Base-by-base conservation (phyloP, 306 rosid species). In the Clitoria ternatea region DNA sequence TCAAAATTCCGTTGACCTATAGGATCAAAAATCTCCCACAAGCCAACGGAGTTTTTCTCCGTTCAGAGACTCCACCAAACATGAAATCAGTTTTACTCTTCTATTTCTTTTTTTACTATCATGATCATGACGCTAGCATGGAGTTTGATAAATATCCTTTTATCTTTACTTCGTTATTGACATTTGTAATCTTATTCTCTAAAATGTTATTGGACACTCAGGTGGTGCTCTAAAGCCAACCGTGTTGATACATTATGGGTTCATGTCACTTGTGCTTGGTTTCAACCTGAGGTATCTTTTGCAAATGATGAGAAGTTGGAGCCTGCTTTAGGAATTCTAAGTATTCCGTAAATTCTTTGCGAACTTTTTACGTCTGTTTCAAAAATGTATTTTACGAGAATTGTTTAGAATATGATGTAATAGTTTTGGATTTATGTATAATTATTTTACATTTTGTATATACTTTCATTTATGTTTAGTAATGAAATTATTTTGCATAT, bases 171-270 rank as follows among this genome's bases (percentile, higher is more conserved):
- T 29, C 29, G 61, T 60, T 54, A 26, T 74, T 56, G 37, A 60
- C 61, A 37, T 61, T 42, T 79, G 64, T 49, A 50, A 44, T 61
- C 67, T 73, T 50, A 23, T 22, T 45, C 42, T 68, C 68, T 80
- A 39, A 78, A 37, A 23, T 66, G 59, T 69, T 70, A 47, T 78
- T 39, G 45, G 49, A 54, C 36, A 55, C 59, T 45, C 80, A 92
- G 98, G 98, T 40, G 98, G 98, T 73, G 98, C 98, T 68, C 66
- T 92, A 66, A 92, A 92, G 85, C 98, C 98, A 35, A 89, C 98
- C 10, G 92, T 82, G 82, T 87, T 29, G 87, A 84, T 66, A 75
- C 87, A 39, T 79, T 92, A 77, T 89, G 98, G 98, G 96, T 92
- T 74, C 98, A 92, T 76, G 88, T 92, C 45, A 92, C 98, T 5